Percentiles rank a stretch among this genome's conserved stretches.
phyloP scores from a whole-genome alignment of 2,329 filamentous ascomycete genomes.

The Neonectria neomacrospora region DNA sequence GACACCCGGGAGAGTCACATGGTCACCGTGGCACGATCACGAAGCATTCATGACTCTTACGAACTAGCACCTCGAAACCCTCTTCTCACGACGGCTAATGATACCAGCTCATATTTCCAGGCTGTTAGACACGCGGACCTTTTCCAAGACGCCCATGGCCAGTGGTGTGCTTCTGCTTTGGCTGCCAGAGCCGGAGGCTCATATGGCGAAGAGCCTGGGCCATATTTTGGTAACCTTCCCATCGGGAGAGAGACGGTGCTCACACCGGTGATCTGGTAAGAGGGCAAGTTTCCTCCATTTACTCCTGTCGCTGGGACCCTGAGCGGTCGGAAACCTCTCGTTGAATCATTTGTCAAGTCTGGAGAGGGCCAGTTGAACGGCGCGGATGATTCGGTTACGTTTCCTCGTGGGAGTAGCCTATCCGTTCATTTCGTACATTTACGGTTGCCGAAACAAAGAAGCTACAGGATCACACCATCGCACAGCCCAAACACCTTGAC shows the following conservation, averaged over 20 bases:
- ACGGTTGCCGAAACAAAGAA: constrained; percentile 17
- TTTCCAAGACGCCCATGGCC: constrained; percentile 51
- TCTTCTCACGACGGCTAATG: constrained; percentile 55
- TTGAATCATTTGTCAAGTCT: neutral
- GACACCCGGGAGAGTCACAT: constrained; percentile 57
- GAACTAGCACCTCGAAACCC: constrained; percentile 56
- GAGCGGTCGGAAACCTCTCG: constrained; percentile 46
- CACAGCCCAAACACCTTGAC: constrained; percentile 57
- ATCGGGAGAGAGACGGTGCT: constrained; percentile 67
- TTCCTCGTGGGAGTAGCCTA: constrained; percentile 3
- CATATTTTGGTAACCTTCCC: constrained; percentile 51
- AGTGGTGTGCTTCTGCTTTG: constrained; percentile 33
- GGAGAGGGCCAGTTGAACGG: constrained; percentile 21
- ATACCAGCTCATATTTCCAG: constrained; percentile 52
- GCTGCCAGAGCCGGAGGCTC: constrained; percentile 36
- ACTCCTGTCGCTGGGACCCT: constrained; percentile 37
- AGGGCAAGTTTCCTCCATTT: constrained; percentile 59
- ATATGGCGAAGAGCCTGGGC: constrained; percentile 28
- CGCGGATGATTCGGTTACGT: constrained; percentile 6
- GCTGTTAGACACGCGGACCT: constrained; percentile 58
- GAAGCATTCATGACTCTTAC: constrained; percentile 55
- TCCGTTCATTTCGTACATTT: constrained; percentile 20
- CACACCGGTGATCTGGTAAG: constrained; percentile 59
- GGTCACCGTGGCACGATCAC: constrained; percentile 57
- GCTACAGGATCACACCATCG: constrained; percentile 57